Evolutionary conservation across 768 basidiomycete species (phyloP), one percentile per base, ranked within the genome.

Genomic region (Tulasnella sp.): DNA sequence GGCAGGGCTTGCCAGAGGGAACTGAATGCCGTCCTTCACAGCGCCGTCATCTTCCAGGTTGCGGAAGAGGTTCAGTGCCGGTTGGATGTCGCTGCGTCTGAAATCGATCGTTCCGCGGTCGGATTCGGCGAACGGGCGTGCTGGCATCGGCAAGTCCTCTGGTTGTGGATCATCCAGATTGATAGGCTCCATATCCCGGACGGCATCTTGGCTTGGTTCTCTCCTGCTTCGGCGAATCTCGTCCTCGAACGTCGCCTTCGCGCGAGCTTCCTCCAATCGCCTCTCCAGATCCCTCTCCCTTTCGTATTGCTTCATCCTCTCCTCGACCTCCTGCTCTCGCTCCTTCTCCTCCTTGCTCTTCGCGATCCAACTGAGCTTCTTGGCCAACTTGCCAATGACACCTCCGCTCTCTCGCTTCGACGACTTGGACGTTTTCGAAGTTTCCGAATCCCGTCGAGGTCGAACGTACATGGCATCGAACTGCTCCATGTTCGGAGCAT

Each of bases 281-380:
- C 71, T 39, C 62, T 72, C 63, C 71, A 72, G 34, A n/a, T 37
- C 71, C 9, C 63, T 34, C 63, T 72, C 71, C 71, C 41, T 37
- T 12, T 62, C 71, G 29, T 63, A 62, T 59, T 41, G 37, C 71
- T 11, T 41, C 62, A 72, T 63, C 44, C 62, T 29, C 71, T 72
- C 71, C 29, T 65, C 71, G 22, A 72, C 71, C 26, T 72, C 62
- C 17, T n/a, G n/a, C n/a, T 72, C 71, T 22, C 71, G 52, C 36
- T 72, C 71, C 44, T 59, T 35, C 37, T 63, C 71, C 62, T 39
- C 34, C 35, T 35, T 59, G 32, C 37, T 72, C 71, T 72, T 65
- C 26, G 71, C 34, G 36, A 72, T 65, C 71, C 63, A 72, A 47
- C 71, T 72, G n/a, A 72, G 44, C 59, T 72, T 72, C 71, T 72